phyloP scores from a whole-genome alignment of 345 rosid species.

The Punica granatum region DNA sequence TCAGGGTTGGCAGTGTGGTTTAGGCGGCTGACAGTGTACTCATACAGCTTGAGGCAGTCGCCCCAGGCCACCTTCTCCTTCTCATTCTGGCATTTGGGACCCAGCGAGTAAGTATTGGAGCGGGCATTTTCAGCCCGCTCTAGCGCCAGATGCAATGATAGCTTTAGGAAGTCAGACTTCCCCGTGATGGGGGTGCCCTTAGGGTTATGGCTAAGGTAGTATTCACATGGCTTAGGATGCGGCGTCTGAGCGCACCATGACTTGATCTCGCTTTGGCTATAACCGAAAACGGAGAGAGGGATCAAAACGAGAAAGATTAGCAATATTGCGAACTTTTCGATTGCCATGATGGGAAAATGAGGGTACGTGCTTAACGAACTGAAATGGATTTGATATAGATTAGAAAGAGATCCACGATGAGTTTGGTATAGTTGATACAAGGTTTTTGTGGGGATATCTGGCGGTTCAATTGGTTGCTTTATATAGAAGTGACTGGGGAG shows the following conservation, averaged over 20 bases:
- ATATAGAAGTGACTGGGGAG: not conserved
- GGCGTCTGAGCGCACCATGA: slow-evolving; percentile 76
- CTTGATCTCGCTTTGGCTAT: slow-evolving; percentile 22
- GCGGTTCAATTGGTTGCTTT: not conserved
- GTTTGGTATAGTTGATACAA: not conserved
- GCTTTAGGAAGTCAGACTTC: slow-evolving; percentile 42
- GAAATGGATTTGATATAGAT: no score
- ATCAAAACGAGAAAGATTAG: not conserved
- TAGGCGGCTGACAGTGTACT: slow-evolving; percentile 41
- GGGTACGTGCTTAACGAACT: not conserved
- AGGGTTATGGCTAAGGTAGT: slow-evolving; percentile 26
- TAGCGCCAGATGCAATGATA: slow-evolving; percentile 39
- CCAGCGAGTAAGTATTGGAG: slow-evolving; percentile 35
- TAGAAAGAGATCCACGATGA: not conserved
- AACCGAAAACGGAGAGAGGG: slow-evolving; percentile 14
- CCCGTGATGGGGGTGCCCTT: slow-evolving; percentile 25
- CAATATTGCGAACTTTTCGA: not conserved
- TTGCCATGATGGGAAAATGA: slow-evolving; percentile 17
- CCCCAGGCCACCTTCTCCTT: slow-evolving; percentile 70
- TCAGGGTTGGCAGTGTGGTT: slow-evolving; percentile 44
- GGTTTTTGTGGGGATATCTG: not conserved
- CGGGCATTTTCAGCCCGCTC: slow-evolving; percentile 50
- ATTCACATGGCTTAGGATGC: slow-evolving; percentile 57
- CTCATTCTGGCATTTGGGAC: slow-evolving; percentile 45
- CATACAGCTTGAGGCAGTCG: slow-evolving; percentile 64